Evolutionary conservation across 371 early-diverging fungal species (phyloP).

Genomic region (Rhizopus arrhizus): DNA sequence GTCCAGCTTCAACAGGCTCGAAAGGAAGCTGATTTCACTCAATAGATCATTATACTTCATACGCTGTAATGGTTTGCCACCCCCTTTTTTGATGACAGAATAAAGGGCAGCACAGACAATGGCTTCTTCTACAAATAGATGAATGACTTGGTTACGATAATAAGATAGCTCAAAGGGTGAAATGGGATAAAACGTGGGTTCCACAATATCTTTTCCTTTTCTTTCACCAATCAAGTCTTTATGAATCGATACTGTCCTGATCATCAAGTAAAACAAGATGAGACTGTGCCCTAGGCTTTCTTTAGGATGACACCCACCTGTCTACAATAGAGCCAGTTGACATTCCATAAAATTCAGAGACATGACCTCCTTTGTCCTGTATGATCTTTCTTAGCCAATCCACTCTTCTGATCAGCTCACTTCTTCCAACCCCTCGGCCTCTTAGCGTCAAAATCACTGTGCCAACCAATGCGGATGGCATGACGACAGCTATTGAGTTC

Average conservation of each 20-base stretch:
- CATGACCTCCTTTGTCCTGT: constrained; percentile 74
- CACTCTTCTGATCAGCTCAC: constrained; percentile 80
- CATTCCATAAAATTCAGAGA: constrained; percentile 83
- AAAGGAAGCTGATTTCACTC: constrained; percentile 76
- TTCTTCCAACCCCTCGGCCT: constrained; percentile 83
- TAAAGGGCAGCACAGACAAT: constrained; percentile 81
- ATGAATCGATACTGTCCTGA: constrained; percentile 58
- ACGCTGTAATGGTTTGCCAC: constrained; percentile 62
- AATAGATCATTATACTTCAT: constrained; percentile 57
- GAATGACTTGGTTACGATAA: constrained; percentile 87
- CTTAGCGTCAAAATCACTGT: constrained; percentile 82
- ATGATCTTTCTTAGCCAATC: constrained; percentile 78
- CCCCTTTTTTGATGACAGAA: constrained; percentile 78
- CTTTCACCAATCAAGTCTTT: constrained; percentile 78
- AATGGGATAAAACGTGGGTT: constrained; percentile 84
- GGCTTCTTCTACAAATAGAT: constrained; percentile 82
- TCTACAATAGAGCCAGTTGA: constrained; percentile 65
- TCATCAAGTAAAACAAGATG: background rate
- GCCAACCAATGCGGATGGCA: constrained; percentile 86
- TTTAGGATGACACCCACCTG: constrained; percentile 40
- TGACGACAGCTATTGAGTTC: constrained; percentile 73
- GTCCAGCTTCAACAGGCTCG: constrained; percentile 78
- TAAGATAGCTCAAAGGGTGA: constrained; percentile 87
- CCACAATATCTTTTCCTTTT: constrained; percentile 70
- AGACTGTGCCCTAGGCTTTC: too few relatives aligned